Conservation (phyloP, 176 grass and related monocot genomes). For the Pontederia paniculata region DNA sequence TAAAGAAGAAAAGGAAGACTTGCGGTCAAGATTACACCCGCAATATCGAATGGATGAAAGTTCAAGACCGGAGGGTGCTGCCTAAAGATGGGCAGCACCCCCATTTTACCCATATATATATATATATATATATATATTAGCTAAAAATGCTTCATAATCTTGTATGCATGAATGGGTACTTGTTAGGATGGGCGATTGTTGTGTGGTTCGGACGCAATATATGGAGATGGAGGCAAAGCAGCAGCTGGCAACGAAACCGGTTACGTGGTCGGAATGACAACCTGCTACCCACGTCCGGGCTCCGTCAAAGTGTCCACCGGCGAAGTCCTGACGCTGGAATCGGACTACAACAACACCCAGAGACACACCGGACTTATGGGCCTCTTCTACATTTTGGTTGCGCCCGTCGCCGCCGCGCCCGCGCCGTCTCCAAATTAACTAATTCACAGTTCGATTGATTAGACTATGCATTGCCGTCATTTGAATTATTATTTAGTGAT, state of each 20-base stretch:
- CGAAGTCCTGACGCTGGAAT: constrained; percentile 58
- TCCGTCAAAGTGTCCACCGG: constrained; percentile 36
- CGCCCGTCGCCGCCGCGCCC: not conserved
- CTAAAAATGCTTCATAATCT: not conserved
- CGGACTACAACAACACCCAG: constrained; percentile 65
- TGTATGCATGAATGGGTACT: not conserved
- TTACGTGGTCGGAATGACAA: constrained; percentile 85
- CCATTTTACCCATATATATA: not conserved
- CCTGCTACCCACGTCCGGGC: constrained; percentile 63
- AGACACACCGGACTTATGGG: constrained; percentile 69
- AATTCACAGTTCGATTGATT: too few species aligned
- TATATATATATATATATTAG: not conserved
- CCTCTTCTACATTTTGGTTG: constrained; percentile 83
- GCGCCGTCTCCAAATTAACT: too few species aligned
- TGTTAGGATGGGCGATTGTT: constrained; percentile 55
- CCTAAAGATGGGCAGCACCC: too few species aligned
- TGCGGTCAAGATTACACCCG: too few species aligned
- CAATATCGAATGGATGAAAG: too few species aligned
- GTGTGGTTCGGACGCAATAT: constrained; percentile 45
- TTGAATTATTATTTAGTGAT: too few species aligned
- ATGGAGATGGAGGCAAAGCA: constrained; percentile 38
- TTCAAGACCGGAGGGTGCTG: too few species aligned
- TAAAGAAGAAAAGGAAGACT: too few species aligned
- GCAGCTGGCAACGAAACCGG: constrained; percentile 62
- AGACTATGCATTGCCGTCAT: too few species aligned